A percentile compares a stretch with the other conserved stretches of the same genome.
These are phyloP conservation scores for Picea abies DNA, from an alignment of 83 land plant genomes.

Conservation along the genomic window DNA sequence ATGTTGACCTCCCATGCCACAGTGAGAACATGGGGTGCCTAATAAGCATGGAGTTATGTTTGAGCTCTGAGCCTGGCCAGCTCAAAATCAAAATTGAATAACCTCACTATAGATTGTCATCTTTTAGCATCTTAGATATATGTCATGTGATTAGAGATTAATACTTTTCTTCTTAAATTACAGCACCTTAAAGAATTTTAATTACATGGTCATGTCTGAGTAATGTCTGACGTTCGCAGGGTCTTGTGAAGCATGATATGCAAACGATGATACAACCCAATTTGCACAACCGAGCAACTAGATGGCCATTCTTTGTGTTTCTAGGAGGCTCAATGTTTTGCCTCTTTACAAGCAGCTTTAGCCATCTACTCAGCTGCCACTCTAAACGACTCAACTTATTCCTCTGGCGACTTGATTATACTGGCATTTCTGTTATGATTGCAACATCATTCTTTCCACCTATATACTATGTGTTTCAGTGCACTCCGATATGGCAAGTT, in stretches of 20 bases:
- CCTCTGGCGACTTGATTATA: conserved; percentile 79
- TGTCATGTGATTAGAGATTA: neutral
- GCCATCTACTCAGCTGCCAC: conserved; percentile 86
- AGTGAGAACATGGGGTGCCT: too few relatives aligned
- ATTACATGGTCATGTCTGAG: neutral
- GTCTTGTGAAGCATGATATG: conserved; percentile 10
- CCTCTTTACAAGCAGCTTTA: conserved; percentile 68
- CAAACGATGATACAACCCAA: neutral
- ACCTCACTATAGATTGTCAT: neutral
- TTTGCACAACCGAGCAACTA: conserved; percentile 17
- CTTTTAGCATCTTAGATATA: neutral
- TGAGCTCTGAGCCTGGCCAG: neutral
- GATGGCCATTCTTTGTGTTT: conserved; percentile 87
- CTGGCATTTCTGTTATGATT: conserved; percentile 82
- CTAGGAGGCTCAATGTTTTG: conserved; percentile 79
- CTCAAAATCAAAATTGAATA: too few relatives aligned
- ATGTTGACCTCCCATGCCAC: too few relatives aligned
- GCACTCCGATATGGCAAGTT: conserved; percentile 48
- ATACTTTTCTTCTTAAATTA: neutral
- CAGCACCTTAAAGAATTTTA: neutral
- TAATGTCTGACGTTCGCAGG: neutral
- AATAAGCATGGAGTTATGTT: too few relatives aligned
- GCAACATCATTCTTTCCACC: conserved; percentile 83
- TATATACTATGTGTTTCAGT: conserved; percentile 69
- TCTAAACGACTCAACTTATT: conserved; percentile 53